Evolutionary conservation across 805 yeast genomes (phyloP), one percentile per base, ranked within the genome.

Genomic region (Nakazawaea holstii): DNA sequence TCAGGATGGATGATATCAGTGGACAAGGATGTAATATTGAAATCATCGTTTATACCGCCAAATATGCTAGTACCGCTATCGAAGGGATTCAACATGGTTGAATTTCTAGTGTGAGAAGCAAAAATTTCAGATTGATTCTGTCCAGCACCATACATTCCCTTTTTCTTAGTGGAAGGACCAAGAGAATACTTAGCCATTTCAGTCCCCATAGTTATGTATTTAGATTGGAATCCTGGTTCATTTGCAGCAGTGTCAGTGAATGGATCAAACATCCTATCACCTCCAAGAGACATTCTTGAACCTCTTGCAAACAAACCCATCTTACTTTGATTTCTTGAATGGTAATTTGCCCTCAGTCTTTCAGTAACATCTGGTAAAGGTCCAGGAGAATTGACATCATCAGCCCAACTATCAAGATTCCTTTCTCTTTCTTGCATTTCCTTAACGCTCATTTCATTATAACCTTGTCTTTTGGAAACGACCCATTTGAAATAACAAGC

Each of bases 401-500:
- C 86, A 4, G 91, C 82, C 97, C 98, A 94, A 54, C 79, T 77
- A 56, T 92, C 97, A 52, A 88, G 80, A 50, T 77, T 77, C 42
- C 80, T 75, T 41, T 79, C 79, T 56, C 91, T 80, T 51, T 75
- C 73, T 20, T 71, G 73, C 83, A 84, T 76, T 37, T 77, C 73
- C 57, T 78, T 80, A 52, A 76, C 72, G 50, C 80, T 77, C 42
- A 82, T 69, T 27, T 68, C 68, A 51, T 76, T 77, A 2, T 94
- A 94, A 52, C 98, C 98, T 67, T 90, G 97, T 32, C 66, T 73
- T 38, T 80, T 78, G 8, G 96, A 75, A 15, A 92, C 67, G 49
- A 80, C 66, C 96, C 97, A 92, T 56, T 85, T 82, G 73, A 84
- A 94, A 62, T 90, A 88, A 60, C 92, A 83, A 0, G 99, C 97